These are phyloP conservation scores for Chlorella ohadii DNA, from an alignment of 139 green algal species.

Conservation along the genomic window DNA sequence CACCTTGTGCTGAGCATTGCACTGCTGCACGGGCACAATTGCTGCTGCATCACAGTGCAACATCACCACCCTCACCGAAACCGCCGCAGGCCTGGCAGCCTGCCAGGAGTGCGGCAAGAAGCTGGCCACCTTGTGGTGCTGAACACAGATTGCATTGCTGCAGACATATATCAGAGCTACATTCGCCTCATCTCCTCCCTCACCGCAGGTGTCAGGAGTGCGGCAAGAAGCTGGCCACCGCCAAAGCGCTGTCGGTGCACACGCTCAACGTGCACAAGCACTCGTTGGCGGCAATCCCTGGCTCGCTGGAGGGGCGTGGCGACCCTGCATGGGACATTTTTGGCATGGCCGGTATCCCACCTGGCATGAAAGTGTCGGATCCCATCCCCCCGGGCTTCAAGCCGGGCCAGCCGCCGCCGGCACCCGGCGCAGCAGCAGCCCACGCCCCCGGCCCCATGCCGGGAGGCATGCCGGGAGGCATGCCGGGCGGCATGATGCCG, in stretches of 20 bases:
- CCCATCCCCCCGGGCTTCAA: conserved; percentile 1
- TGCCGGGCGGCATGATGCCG: neutral
- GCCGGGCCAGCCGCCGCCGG: neutral
- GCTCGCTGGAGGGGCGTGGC: conserved; percentile 75
- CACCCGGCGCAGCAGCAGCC: neutral
- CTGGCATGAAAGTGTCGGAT: conserved; percentile 62
- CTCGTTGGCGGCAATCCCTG: conserved; percentile 63
- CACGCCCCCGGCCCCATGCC: neutral
- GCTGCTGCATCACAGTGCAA: no score
- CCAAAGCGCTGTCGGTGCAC: conserved; percentile 86
- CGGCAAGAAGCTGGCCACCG: conserved; percentile 82
- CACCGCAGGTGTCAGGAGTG: conserved; percentile 67
- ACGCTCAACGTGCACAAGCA: conserved; percentile 91
- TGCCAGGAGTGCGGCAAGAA: no score
- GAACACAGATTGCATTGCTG: no score
- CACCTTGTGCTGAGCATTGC: no score
- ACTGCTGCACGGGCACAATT: no score
- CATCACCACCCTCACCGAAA: no score
- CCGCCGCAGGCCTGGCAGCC: no score
- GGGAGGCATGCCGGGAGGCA: neutral
- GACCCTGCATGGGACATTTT: conserved; percentile 90
- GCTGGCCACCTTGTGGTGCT: no score
- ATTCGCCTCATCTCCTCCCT: no score
- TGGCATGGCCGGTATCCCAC: conserved; percentile 89
- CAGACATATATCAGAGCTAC: no score